These are phyloP conservation scores for Rhinocladiella mackenziei DNA, from an alignment of 2,329 filamentous ascomycete species.

Conservation along the genomic window DNA sequence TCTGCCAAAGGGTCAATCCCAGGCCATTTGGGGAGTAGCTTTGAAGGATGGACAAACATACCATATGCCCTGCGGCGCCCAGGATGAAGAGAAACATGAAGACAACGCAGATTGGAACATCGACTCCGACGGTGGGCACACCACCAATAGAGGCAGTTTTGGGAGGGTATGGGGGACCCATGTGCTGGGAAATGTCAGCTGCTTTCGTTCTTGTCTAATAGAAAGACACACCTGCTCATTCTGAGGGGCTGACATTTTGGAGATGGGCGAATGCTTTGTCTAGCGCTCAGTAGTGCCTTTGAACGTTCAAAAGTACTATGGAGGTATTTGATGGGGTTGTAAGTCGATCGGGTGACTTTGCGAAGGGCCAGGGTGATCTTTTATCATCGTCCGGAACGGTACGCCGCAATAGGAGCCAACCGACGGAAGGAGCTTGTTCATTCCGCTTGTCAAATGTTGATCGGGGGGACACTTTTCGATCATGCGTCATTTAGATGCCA, in stretches of 20 bases:
- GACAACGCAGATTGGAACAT: conserved; percentile 56
- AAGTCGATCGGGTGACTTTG: no score
- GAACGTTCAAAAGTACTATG: no score
- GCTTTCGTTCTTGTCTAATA: background rate
- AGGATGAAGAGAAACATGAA: conserved; percentile 52
- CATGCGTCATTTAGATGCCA: no score
- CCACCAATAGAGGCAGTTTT: conserved; percentile 39
- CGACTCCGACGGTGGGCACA: conserved; percentile 46
- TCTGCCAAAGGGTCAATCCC: conserved; percentile 15
- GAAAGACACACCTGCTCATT: background rate
- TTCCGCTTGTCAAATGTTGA: background rate
- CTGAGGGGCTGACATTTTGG: conserved; percentile 2
- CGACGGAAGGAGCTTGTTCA: background rate
- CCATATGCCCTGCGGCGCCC: conserved; percentile 44
- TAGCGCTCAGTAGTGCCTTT: no score
- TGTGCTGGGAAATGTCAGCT: background rate
- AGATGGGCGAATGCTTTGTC: no score
- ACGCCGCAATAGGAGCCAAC: background rate
- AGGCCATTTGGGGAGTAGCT: background rate
- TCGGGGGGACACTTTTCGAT: no score
- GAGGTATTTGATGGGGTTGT: no score
- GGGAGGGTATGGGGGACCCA: conserved; percentile 46
- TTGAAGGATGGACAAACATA: background rate
- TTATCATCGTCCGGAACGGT: background rate
- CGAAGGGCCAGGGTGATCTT: background rate